A percentile compares a stretch with the other conserved stretches of the same genome.
These are phyloP conservation scores for Aspergillus nanangensis DNA, from an alignment of 495 filamentous ascomycete species.

Conservation along the genomic window DNA sequence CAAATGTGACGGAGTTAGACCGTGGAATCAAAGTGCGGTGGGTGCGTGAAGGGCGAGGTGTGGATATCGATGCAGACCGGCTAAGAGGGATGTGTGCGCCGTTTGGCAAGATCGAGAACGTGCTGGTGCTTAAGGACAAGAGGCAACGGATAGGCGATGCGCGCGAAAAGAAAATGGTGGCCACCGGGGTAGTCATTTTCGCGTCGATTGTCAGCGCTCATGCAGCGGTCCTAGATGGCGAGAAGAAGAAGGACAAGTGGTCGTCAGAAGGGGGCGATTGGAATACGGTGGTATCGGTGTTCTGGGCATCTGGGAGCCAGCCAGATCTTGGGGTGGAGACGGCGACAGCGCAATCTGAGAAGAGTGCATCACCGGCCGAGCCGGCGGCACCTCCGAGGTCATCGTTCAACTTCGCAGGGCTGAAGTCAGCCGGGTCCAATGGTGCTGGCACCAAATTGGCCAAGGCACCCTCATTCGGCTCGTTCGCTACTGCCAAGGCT, in stretches of 20 bases:
- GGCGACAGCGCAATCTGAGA: constrained; percentile 9
- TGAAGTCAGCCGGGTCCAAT: constrained; percentile 18
- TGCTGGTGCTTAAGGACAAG: constrained; percentile 52
- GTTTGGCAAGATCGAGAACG: constrained; percentile 55
- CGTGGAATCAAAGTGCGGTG: constrained; percentile 58
- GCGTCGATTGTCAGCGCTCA: constrained; percentile 57
- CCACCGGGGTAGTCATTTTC: constrained; percentile 53
- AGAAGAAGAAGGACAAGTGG: constrained; percentile 41
- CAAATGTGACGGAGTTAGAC: constrained; percentile 52
- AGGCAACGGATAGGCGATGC: constrained; percentile 44
- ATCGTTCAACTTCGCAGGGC: constrained; percentile 33
- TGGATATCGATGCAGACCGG: constrained; percentile 39
- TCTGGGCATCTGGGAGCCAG: constrained; percentile 51
- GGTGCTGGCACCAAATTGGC: constrained; percentile 23
- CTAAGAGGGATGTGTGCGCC: constrained; percentile 41
- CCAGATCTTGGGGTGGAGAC: constrained; percentile 33
- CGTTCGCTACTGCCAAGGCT: constrained; percentile 36
- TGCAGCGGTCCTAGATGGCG: constrained; percentile 52
- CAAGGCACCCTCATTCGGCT: constrained; percentile 47
- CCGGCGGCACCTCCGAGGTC: constrained; percentile 19
- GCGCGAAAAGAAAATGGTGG: constrained; percentile 50
- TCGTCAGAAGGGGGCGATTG: constrained; percentile 30
- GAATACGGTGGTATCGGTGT: constrained; percentile 48
- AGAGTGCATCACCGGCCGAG: background rate
- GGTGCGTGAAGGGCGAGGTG: constrained; percentile 42